A percentile compares a stretch with the other conserved stretches of the same genome.
Evolutionary conservation across 2,329 filamentous ascomycete species (phyloP).

Genomic region (Thielaviopsis musarum): DNA sequence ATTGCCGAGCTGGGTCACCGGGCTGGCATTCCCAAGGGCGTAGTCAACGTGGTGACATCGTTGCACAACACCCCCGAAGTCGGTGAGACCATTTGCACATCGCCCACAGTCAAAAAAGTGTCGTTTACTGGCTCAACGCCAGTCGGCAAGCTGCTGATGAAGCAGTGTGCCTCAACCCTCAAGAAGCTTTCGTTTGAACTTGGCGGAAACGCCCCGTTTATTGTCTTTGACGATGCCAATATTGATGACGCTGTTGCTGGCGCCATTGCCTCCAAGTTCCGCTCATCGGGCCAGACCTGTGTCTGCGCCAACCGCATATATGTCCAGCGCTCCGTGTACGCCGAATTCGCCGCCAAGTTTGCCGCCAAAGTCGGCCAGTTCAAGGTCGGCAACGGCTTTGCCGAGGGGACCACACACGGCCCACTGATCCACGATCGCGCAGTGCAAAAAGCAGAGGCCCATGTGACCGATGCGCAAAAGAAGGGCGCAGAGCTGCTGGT

Average conservation of each 20-base stretch:
- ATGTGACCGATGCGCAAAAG: slow-evolving; percentile 60
- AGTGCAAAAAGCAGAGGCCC: slow-evolving; percentile 58
- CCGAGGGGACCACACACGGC: slow-evolving; percentile 55
- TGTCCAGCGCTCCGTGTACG: slow-evolving; percentile 63
- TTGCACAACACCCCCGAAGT: slow-evolving; percentile 64
- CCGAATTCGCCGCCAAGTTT: slow-evolving; percentile 52
- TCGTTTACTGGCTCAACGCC: slow-evolving; percentile 76
- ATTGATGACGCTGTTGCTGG: slow-evolving; percentile 70
- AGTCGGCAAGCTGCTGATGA: slow-evolving; percentile 66
- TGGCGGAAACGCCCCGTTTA: slow-evolving; percentile 88
- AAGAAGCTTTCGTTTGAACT: slow-evolving; percentile 80
- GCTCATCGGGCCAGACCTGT: slow-evolving; percentile 88
- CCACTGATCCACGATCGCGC: slow-evolving; percentile 77
- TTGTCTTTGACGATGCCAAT: slow-evolving; percentile 91
- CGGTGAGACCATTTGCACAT: slow-evolving; percentile 53
- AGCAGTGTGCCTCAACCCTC: slow-evolving; percentile 66
- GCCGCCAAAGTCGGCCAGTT: slow-evolving; percentile 57
- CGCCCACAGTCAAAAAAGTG: slow-evolving; percentile 66
- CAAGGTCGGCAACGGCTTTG: slow-evolving; percentile 61
- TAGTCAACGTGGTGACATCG: slow-evolving; percentile 77
- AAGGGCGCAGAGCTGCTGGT: slow-evolving; percentile 62
- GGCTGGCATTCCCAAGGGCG: slow-evolving; percentile 77
- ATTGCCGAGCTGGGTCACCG: slow-evolving; percentile 72
- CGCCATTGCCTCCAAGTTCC: slow-evolving; percentile 78
- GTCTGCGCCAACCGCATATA: slow-evolving; percentile 78